A percentile compares a stretch with the other conserved stretches of the same genome.
Conservation (phyloP, 2,329 filamentous ascomycete species). For the Aspergillus hortae region DNA sequence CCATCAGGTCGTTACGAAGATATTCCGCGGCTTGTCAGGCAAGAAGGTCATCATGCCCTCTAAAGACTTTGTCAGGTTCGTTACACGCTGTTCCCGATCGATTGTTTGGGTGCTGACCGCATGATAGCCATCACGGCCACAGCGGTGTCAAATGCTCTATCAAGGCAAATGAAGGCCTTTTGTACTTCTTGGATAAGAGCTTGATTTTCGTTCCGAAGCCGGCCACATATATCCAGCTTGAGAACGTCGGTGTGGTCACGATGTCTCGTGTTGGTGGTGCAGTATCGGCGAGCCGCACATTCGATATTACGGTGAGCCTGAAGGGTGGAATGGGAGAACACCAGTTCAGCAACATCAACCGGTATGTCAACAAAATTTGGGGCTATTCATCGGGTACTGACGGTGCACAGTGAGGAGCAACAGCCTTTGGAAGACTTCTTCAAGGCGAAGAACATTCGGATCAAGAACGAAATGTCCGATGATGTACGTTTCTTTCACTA, state of each 20-base stretch:
- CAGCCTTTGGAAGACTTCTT: conserved; percentile 96
- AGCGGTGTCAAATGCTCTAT: conserved; percentile 99
- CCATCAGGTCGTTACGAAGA: conserved; percentile 88
- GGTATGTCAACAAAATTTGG: conserved; percentile 40
- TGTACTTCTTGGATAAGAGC: conserved; percentile 96
- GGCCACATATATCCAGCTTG: conserved; percentile 93
- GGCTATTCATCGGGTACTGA: conserved; percentile 15
- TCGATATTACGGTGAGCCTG: conserved; percentile 91
- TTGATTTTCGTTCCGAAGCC: conserved; percentile 99
- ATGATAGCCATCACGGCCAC: conserved; percentile 74
- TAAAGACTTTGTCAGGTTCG: conserved; percentile 80
- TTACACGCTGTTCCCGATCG: neutral
- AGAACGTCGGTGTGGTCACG: conserved; percentile 85
- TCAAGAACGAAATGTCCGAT: conserved; percentile 98
- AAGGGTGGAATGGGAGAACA: conserved; percentile 84
- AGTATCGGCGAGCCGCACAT: conserved; percentile 88
- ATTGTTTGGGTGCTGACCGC: conserved; percentile 1
- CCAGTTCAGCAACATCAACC: conserved; percentile 98
- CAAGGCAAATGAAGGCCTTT: conserved; percentile 96
- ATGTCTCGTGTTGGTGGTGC: conserved; percentile 95
- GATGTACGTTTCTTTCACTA: conserved; percentile 60
- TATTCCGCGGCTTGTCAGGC: conserved; percentile 89
- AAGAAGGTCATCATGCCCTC: conserved; percentile 94
- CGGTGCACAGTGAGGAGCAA: conserved; percentile 69
- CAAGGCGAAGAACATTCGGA: conserved; percentile 88